Conservation (phyloP, 2,329 filamentous ascomycete species). For the Colletotrichum filicis region DNA sequence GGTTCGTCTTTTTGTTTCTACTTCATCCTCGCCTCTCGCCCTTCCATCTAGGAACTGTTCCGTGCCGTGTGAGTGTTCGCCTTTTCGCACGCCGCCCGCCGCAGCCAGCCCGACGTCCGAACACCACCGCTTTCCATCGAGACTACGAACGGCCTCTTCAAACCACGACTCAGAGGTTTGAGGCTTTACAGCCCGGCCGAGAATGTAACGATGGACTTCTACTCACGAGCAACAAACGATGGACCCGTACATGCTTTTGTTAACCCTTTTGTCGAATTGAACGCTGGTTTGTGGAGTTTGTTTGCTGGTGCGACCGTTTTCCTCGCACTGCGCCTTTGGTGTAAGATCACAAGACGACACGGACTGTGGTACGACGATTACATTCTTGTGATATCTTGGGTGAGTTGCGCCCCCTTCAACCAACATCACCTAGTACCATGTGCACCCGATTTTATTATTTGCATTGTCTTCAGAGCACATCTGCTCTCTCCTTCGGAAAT, state of each 20-base stretch:
- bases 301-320: slow-evolving; percentile 45
- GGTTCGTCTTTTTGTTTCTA: slow-evolving; percentile 30
- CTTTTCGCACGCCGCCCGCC: neutral
- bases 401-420: slow-evolving; percentile 41
- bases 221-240: slow-evolving; percentile 38
- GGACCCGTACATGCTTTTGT: slow-evolving; percentile 41
- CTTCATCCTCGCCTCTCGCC: slow-evolving; percentile 2
- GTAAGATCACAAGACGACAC: slow-evolving; percentile 47
- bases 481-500: neutral
- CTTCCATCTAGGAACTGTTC: neutral
- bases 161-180: neutral
- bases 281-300: slow-evolving; percentile 47
- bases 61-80: neutral
- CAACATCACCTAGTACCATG: neutral
- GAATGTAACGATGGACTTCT: slow-evolving; percentile 26
- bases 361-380: slow-evolving; percentile 53
- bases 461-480: no score
- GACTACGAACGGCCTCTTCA: neutral
- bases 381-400: slow-evolving; percentile 49
- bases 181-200: slow-evolving; percentile 20
- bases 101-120: neutral
- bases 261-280: slow-evolving; percentile 44
- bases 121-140: neutral
- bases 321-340: slow-evolving; percentile 45
- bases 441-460: neutral